phyloP scores from a whole-genome alignment of 2,329 filamentous ascomycete species.

The Didymella glomerata region DNA sequence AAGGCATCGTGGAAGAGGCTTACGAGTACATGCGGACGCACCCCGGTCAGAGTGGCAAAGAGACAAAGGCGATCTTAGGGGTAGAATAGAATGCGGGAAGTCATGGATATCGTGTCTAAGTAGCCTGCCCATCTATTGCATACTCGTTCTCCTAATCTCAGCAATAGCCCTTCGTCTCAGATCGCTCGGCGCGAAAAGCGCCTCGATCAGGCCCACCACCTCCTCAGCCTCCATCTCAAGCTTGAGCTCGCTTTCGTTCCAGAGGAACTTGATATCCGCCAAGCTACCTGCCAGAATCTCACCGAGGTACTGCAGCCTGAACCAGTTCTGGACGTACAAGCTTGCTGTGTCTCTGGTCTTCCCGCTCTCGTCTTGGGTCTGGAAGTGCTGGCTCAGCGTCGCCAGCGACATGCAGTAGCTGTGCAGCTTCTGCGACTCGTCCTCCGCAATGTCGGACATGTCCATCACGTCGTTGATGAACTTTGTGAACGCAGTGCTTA shows the following conservation, averaged over 20 bases:
- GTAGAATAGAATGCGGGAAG: neutral
- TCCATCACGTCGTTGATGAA: constrained; percentile 70
- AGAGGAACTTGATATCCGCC: constrained; percentile 71
- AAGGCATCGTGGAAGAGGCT: no score
- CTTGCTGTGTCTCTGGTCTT: constrained; percentile 63
- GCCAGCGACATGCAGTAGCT: constrained; percentile 64
- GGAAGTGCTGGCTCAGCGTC: constrained; percentile 65
- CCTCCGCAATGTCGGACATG: constrained; percentile 69
- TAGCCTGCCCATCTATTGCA: constrained; percentile 24
- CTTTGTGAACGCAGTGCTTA: constrained; percentile 66
- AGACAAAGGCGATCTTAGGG: no score
- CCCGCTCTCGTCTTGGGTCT: constrained; percentile 54
- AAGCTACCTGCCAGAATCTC: constrained; percentile 70
- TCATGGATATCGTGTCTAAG: constrained; percentile 15
- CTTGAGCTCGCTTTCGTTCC: constrained; percentile 70
- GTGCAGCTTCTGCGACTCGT: constrained; percentile 67
- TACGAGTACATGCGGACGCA: no score
- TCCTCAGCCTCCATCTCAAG: constrained; percentile 69
- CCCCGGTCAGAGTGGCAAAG: no score
- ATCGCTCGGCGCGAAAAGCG: constrained; percentile 70
- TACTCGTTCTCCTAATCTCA: constrained; percentile 58
- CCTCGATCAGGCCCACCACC: constrained; percentile 69
- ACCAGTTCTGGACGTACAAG: constrained; percentile 69
- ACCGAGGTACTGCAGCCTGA: constrained; percentile 70
- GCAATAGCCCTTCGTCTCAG: constrained; percentile 65